A percentile compares a stretch with the other conserved stretches of the same genome.
These are phyloP conservation scores for Clohesyomyces aquaticus DNA, from an alignment of 495 filamentous ascomycete genomes.

Conservation along the genomic window DNA sequence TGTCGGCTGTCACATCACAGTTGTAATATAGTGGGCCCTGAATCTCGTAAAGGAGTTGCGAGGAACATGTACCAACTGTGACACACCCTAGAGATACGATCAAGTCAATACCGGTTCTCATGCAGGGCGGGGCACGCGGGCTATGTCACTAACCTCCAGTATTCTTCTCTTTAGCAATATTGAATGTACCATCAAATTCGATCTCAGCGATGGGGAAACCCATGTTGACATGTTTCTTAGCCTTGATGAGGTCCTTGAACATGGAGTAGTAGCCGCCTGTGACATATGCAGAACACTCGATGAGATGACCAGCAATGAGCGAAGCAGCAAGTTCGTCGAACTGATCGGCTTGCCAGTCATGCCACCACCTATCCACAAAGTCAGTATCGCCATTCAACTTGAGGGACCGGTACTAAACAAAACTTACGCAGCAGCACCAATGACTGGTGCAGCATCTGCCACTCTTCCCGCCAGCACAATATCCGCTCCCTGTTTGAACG, in stretches of 20 bases:
- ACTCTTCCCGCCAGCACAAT: conserved; percentile 45
- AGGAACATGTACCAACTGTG: conserved; percentile 34
- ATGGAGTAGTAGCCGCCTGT: conserved; percentile 40
- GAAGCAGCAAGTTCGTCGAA: conserved; percentile 41
- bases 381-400: neutral
- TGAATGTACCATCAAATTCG: conserved; percentile 33
- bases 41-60: conserved; percentile 47
- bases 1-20: conserved; percentile 46
- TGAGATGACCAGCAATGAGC: conserved; percentile 43
- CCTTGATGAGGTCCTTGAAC: conserved; percentile 41
- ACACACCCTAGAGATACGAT: conserved; percentile 28
- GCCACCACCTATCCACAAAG: conserved; percentile 41
- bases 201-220: conserved; percentile 44
- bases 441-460: conserved; percentile 42
- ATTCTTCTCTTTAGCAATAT: conserved; percentile 38
- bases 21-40: conserved; percentile 45
- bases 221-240: conserved; percentile 36
- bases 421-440: conserved; percentile 42
- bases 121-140: neutral
- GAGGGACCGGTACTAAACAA: neutral
- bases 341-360: conserved; percentile 38
- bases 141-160: conserved; percentile 30
- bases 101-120: too few relatives aligned
- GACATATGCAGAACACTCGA: conserved; percentile 44
- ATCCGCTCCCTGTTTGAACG: conserved; percentile 42